Conservation (phyloP, 805 yeast species). For the Candida alai region DNA sequence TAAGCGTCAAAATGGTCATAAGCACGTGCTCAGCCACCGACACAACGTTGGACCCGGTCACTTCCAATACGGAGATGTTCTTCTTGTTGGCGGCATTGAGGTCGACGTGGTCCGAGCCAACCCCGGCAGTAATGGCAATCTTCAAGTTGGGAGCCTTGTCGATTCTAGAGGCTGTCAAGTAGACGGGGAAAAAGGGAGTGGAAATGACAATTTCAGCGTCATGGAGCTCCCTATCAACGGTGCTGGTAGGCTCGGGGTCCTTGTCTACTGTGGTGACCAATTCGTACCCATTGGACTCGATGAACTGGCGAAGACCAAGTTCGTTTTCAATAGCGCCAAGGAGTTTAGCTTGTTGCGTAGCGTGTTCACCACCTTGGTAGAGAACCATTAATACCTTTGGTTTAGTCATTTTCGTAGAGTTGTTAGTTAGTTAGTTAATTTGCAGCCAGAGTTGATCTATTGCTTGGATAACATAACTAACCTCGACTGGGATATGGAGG, state of each 20-base stretch:
- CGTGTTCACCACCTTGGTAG: slow-evolving; percentile 57
- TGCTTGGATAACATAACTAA: no score
- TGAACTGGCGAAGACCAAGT: slow-evolving; percentile 62
- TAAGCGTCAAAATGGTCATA: slow-evolving; percentile 66
- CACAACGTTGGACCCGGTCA: slow-evolving; percentile 76
- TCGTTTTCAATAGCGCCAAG: slow-evolving; percentile 75
- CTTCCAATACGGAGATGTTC: slow-evolving; percentile 69
- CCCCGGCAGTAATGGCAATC: slow-evolving; percentile 74
- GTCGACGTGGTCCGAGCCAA: slow-evolving; percentile 80
- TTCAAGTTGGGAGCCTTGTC: slow-evolving; percentile 68
- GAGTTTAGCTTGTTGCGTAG: slow-evolving; percentile 54
- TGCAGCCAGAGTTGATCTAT: neutral
- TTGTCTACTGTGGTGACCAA: slow-evolving; percentile 64
- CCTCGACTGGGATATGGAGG: no score
- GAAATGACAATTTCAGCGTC: slow-evolving; percentile 77
- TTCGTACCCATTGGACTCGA: slow-evolving; percentile 64
- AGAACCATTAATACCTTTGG: slow-evolving; percentile 51
- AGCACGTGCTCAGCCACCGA: slow-evolving; percentile 81
- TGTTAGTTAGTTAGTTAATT: slow-evolving; percentile 1
- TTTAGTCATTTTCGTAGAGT: slow-evolving; percentile 21
- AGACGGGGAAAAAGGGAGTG: slow-evolving; percentile 82
- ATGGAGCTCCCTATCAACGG: slow-evolving; percentile 59
- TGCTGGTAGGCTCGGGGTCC: slow-evolving; percentile 54
- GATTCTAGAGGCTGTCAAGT: slow-evolving; percentile 63
- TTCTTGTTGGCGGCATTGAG: slow-evolving; percentile 62